Base-by-base conservation (phyloP, 208 protist species). In the Acanthamoeba castellanii region DNA sequence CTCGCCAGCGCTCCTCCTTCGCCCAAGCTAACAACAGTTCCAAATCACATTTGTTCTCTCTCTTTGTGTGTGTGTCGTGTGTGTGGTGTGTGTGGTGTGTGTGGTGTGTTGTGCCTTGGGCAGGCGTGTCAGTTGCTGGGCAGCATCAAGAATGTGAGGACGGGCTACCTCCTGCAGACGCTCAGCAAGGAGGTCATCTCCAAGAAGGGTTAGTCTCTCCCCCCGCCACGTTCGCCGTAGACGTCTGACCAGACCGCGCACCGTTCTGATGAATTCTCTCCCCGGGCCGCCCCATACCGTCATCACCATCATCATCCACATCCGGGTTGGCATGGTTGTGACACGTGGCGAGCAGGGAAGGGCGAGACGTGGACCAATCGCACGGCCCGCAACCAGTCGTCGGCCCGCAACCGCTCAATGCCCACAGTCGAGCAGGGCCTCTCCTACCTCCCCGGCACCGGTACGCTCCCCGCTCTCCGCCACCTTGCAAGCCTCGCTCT, bases 121-220 rank as follows among this genome's bases (percentile, higher is more conserved):
- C 6, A 64, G 87, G 87, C 87, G 68, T 92, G 87, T 52, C 32
- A 27, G 27, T 92, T 92, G 59, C 32, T 92, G 57, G 87, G 87
- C 42, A 92, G 55, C 18, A 92, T 92, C 30, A 64, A 25, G 27
- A 55, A 76, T 34, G 87, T 92, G 34, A 47, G 25, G 42, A 74
- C 47, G 22, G 57, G 34, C 7, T 78, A 92, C 32, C 87, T 92
- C 45, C 34, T 92, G 55, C 87, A 92, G 37, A 92, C 87, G 3
- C 45, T 92, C 18, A 92, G 57, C 57, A 92, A 92, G 47, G 87
- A 92, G n/a, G 87, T 92, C 47, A 76, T 76, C 87, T 92, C 42
- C 11, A 34, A n/a, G 27, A 92, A 70, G 55, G 87, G 47, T 34
- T 18, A 37, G 0, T 3, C 30, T 5, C 4, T 32, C 16, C 13